Base-by-base conservation (phyloP, 2,329 filamentous ascomycete species). In the Cercospora sp. region DNA sequence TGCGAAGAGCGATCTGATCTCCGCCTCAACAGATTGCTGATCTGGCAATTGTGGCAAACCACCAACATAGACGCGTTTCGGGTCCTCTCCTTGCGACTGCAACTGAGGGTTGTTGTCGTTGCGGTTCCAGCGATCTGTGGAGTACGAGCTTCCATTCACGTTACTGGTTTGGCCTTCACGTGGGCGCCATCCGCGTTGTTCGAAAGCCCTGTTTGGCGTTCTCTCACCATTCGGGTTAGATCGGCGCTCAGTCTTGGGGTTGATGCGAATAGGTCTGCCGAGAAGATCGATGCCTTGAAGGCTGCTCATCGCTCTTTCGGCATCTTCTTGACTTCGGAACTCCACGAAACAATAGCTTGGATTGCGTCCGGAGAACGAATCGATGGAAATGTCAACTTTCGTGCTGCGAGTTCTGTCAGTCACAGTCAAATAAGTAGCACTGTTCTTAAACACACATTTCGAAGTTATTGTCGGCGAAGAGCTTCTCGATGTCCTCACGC, bases 301-400 rank as follows among this genome's bases (percentile, higher is more conserved):
- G 12, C 84, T 81, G n/a, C 78, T 74, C 76, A 91, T 87, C 1
- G 87, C 88, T 1, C 78, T 77, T 4, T 86, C 82, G 3, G 89
- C 89, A 32, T 87, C 81, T 30, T 86, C 86, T 57, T 83, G 83
- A 58, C 82, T 84, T 57, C 79, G 78, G 66, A 92, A 86, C 74
- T 92, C 90, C 57, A 92, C 86, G 73, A 93, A 92, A 80, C 90
- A 92, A 80, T 91, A 92, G 43, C 88, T 90, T 0, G 89, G 89
- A 76, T 92, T 92, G 55, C 89, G 84, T 49, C 85, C 87, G 32
- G 86, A 90, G 77, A 90, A 87, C 1, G 88, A 86, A 74, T 92
- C 89, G 63, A 90, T 84, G 0, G 88, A 89, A 73, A 92, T 89
- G 76, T 90, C 88, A 71, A 92, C 86, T 58, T 86, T 85, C 71